Percentiles rank a stretch among this genome's conserved stretches.
Evolutionary conservation across 306 rosid species (phyloP).

Genomic region (Prunus armeniaca): DNA sequence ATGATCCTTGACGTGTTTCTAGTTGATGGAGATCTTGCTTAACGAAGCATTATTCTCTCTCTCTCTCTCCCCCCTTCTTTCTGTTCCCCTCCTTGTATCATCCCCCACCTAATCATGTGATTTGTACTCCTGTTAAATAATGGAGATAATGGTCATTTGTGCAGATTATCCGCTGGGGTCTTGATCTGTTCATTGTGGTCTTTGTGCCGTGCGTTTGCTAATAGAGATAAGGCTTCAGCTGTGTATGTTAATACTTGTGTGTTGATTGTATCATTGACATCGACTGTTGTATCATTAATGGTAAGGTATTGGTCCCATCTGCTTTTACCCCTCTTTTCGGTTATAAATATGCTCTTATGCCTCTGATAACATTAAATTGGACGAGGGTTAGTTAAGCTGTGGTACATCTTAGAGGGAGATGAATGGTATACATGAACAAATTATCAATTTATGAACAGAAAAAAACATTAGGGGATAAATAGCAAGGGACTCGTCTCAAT

Average conservation of each 20-base stretch:
- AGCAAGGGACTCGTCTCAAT: too few species aligned
- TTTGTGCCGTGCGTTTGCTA: background rate
- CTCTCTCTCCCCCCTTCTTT: background rate
- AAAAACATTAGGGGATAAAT: too few species aligned
- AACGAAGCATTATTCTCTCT: background rate
- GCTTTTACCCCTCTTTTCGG: background rate
- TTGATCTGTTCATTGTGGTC: background rate
- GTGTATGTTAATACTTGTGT: background rate
- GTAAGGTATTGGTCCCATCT: background rate
- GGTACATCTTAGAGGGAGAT: too few species aligned
- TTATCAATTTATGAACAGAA: too few species aligned
- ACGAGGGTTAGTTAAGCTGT: too few species aligned
- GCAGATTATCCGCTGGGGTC: background rate
- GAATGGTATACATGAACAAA: too few species aligned
- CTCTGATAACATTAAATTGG: too few species aligned
- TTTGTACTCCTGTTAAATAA: background rate
- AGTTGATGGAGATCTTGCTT: background rate
- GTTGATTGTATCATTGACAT: background rate
- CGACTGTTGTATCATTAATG: background rate
- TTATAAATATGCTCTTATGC: too few species aligned
- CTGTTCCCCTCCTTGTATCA: too few species aligned
- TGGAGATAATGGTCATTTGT: background rate
- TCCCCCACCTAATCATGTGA: background rate
- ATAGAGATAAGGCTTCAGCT: background rate
- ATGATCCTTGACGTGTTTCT: background rate